Percentiles rank a stretch among this genome's conserved stretches.
These are phyloP conservation scores for Byssothecium circinans DNA, from an alignment of 2,329 filamentous ascomycete species.

Conservation along the genomic window DNA sequence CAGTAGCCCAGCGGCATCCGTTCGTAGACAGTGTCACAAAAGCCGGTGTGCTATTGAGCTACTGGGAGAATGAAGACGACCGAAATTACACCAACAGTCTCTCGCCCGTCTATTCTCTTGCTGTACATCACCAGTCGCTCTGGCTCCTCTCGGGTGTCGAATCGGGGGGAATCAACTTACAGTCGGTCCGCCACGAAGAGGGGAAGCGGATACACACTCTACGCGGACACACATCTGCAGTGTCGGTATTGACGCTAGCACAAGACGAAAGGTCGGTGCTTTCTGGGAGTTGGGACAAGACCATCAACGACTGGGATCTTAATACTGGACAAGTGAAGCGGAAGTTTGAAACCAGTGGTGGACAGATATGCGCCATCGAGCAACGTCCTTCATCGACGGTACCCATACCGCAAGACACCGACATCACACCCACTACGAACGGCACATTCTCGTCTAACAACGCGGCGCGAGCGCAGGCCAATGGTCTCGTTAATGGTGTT, in stretches of 20 bases:
- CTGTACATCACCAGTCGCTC: slow-evolving; percentile 83
- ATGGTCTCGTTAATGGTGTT: slow-evolving; percentile 53
- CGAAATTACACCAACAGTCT: slow-evolving; percentile 57
- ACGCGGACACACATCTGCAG: slow-evolving; percentile 83
- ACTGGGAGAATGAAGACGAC: slow-evolving; percentile 96
- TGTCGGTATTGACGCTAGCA: slow-evolving; percentile 80
- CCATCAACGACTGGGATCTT: slow-evolving; percentile 90
- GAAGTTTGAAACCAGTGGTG: slow-evolving; percentile 73
- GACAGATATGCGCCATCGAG: slow-evolving; percentile 88
- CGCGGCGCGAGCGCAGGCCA: slow-evolving; percentile 57
- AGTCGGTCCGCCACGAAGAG: slow-evolving; percentile 91
- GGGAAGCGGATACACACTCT: slow-evolving; percentile 84
- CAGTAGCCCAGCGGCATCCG: slow-evolving; percentile 91
- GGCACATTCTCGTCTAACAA: slow-evolving; percentile 81
- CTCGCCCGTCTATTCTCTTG: slow-evolving; percentile 94
- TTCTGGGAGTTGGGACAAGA: slow-evolving; percentile 96
- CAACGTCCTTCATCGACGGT: slow-evolving; percentile 75
- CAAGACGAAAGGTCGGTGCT: slow-evolving; percentile 84
- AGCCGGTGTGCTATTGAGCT: slow-evolving; percentile 89
- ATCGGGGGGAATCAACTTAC: slow-evolving; percentile 88
- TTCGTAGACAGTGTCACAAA: slow-evolving; percentile 98
- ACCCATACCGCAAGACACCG: slow-evolving; percentile 74
- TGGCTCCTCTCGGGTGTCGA: slow-evolving; percentile 92
- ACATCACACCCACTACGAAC: slow-evolving; percentile 55
- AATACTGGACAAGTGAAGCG: slow-evolving; percentile 79